These are phyloP conservation scores for Cryptococcus sp. DNA, from an alignment of 1,284 basidiomycete species.

Conservation along the genomic window DNA sequence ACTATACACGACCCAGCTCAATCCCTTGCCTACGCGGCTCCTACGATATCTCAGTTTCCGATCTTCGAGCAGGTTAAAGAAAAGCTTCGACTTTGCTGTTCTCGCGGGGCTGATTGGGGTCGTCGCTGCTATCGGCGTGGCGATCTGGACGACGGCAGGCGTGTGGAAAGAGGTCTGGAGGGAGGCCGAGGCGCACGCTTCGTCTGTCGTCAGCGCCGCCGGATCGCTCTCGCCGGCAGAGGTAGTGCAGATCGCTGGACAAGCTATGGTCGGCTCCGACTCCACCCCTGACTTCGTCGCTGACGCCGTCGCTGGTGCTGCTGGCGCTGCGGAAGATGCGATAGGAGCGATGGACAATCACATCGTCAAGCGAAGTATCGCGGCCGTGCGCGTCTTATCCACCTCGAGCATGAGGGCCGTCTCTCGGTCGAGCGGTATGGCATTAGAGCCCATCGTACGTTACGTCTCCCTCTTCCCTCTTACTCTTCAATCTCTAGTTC, in stretches of 20 bases:
- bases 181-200: conserved; percentile 13
- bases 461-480: too few relatives aligned
- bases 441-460: neutral
- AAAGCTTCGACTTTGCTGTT: conserved; percentile 11
- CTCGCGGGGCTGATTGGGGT: conserved; percentile 10
- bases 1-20: conserved; percentile 9
- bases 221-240: too few relatives aligned
- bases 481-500: too few relatives aligned
- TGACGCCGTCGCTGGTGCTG: neutral
- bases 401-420: conserved; percentile 13
- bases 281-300: too few relatives aligned
- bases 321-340: conserved; percentile 8
- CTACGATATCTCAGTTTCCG: conserved; percentile 5
- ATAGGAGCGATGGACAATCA: neutral
- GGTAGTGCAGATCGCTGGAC: too few relatives aligned
- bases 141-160: conserved; percentile 4
- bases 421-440: conserved; percentile 40
- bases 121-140: neutral
- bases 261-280: too few relatives aligned
- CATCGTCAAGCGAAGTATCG: conserved; percentile 16
- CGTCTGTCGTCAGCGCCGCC: neutral
- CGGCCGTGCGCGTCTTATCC: neutral
- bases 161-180: conserved; percentile 18
- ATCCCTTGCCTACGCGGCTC: conserved; percentile 3
- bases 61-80: conserved; percentile 8